phyloP scores from a whole-genome alignment of 768 basidiomycete genomes.

The Termitomyces eurrhizus region DNA sequence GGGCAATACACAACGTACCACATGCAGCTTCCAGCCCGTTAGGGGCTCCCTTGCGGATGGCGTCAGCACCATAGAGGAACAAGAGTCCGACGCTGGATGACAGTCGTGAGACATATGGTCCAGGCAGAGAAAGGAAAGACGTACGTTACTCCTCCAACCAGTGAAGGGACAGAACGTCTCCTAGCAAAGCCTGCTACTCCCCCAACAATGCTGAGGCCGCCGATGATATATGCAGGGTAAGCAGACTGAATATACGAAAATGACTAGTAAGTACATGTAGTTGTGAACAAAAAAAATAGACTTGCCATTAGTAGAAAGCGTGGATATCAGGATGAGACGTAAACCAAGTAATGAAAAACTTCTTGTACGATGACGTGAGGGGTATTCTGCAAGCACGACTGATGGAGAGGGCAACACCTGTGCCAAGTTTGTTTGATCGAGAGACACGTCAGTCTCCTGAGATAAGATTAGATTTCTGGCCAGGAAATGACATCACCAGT shows the following conservation, averaged over 20 bases:
- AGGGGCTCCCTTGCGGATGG: constrained; percentile 65
- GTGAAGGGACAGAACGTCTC: constrained; percentile 75
- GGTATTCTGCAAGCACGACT: background rate
- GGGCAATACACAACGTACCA: constrained; percentile 41
- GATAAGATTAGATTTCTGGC: constrained; percentile 6
- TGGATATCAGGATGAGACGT: background rate
- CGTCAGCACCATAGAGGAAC: constrained; percentile 76
- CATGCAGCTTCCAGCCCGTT: constrained; percentile 79
- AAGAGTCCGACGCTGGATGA: constrained; percentile 63
- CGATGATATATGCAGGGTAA: constrained; percentile 76
- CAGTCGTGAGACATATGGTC: background rate
- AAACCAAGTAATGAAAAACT: background rate
- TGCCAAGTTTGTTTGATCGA: background rate
- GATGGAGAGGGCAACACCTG: too few relatives aligned
- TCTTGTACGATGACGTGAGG: background rate
- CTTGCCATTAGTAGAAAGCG: background rate
- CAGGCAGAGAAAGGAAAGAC: constrained; percentile 14
- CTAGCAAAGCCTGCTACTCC: constrained; percentile 69
- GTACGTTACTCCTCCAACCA: constrained; percentile 79
- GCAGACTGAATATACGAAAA: constrained; percentile 51
- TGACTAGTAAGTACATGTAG: background rate
- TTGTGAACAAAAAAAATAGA: background rate
- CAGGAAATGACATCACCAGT: background rate
- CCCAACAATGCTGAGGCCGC: constrained; percentile 71
- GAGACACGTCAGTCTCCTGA: background rate